Conservation (phyloP, 1,284 basidiomycete genomes). For the Ceratobasidium sp. region DNA sequence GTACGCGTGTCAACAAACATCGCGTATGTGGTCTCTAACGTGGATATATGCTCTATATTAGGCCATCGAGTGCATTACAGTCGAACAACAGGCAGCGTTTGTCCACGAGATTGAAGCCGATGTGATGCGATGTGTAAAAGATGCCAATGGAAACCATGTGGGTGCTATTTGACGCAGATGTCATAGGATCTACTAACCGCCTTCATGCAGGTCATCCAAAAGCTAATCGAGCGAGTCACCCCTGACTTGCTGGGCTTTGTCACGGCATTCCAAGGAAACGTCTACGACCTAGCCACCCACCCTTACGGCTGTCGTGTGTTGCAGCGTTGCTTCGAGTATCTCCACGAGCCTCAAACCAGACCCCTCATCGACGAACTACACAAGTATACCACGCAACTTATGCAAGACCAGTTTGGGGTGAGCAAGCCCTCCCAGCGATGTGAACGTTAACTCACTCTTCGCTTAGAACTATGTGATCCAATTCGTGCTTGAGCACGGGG, state of each 20-base stretch:
- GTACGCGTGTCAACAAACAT: slow-evolving; percentile 55
- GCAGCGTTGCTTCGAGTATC: slow-evolving; percentile 90
- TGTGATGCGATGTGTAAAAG: slow-evolving; percentile 88
- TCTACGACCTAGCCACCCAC: slow-evolving; percentile 87
- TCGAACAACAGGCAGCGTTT: slow-evolving; percentile 79
- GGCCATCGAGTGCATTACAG: slow-evolving; percentile 85
- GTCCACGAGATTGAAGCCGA: slow-evolving; percentile 85
- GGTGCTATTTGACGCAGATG: slow-evolving; percentile 47
- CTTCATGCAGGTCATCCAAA: slow-evolving; percentile 74
- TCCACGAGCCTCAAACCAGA: slow-evolving; percentile 74
- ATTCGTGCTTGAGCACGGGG: slow-evolving; percentile 88
- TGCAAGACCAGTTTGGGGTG: slow-evolving; percentile 91
- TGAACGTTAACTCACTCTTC: slow-evolving; percentile 37
- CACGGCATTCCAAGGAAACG: slow-evolving; percentile 80
- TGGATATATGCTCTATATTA: slow-evolving; percentile 52
- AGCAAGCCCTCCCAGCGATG: slow-evolving; percentile 50
- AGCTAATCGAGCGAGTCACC: slow-evolving; percentile 83
- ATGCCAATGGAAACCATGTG: slow-evolving; percentile 96
- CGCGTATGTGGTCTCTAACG: not conserved
- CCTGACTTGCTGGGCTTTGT: slow-evolving; percentile 83
- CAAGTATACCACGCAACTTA: slow-evolving; percentile 72
- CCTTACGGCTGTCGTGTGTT: slow-evolving; percentile 96
- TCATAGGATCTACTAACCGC: not conserved
- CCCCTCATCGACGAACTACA: slow-evolving; percentile 88
- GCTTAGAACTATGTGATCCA: slow-evolving; percentile 93